Evolutionary conservation across 2,329 filamentous ascomycete genomes (phyloP), one percentile per base, ranked within the genome.

Genomic region (Xylariaceae sp.): DNA sequence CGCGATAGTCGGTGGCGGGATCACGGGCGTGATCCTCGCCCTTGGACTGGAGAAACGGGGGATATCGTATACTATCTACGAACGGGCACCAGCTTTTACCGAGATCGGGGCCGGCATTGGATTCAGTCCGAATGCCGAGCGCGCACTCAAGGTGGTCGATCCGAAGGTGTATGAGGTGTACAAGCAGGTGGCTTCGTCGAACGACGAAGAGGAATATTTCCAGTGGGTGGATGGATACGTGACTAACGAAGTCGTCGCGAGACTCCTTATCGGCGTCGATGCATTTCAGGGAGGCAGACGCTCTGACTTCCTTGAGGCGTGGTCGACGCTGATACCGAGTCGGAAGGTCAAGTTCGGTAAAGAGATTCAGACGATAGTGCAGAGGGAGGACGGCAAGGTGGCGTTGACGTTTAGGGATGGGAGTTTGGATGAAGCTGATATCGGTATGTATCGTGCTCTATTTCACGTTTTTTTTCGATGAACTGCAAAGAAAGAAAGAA

Each of bases 61-160:
- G 2, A 63, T 80, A 12, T 60, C 68, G 0, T 76, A 72, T 56
- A 74, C 67, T 0, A 53, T 80, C 2, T 80, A 77, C 59, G 78
- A 81, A 61, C 72, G 74, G 4, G 71, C 75, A 0, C 47, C 67
- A 0, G 62, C 65, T 1, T 73, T 77, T 51, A 67, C 71, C 2
- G 76, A 79, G 58, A 74, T 76, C 3, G 79, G 79, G 0, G 77
- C 78, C 0, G 79, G 78, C 6, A 75, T 81, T 30, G 77, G 75
- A 2, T 75, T 80, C 60, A 75, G 72, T 6, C 76, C 76, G n/a
- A 79, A 79, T 57, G 76, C 77, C 1, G 72, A 79, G 58, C 67
- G 68, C 8, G 76, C 76, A 11, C 74, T 81, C 68, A 58, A 55
- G 4, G 50, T 66, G 11, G 65, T 77, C 6, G 69, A 73, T 50